Conservation (phyloP, 305 asterid genomes). For the Ajuga reptans region DNA sequence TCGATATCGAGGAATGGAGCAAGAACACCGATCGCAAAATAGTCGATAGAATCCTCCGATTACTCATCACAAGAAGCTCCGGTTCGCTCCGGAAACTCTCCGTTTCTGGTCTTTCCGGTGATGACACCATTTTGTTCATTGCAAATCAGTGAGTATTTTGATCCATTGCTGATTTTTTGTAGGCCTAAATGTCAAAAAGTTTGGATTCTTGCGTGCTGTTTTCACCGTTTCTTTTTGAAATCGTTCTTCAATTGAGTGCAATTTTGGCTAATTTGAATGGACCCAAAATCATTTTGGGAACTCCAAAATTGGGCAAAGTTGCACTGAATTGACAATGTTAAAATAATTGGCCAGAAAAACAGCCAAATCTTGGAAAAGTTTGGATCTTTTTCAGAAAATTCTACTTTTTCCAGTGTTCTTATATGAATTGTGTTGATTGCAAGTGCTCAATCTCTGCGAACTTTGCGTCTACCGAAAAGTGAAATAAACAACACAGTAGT, state of each 20-base stretch:
- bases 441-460: conserved; percentile 59
- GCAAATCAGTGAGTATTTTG: conserved; percentile 54
- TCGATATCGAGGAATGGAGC: conserved; percentile 89
- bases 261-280: neutral
- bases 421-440: conserved; percentile 29
- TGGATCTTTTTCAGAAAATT: neutral
- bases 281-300: too few species aligned
- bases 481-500: conserved; percentile 40
- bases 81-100: conserved; percentile 62
- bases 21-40: conserved; percentile 32
- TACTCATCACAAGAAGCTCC: conserved; percentile 56
- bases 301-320: too few species aligned
- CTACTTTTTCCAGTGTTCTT: neutral
- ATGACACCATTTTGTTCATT: conserved; percentile 42
- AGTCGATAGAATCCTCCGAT: conserved; percentile 55
- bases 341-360: neutral
- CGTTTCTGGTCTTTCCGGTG: conserved; percentile 51
- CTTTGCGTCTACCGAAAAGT: conserved; percentile 53
- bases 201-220: neutral
- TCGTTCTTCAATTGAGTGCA: neutral
- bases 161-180: neutral
- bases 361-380: neutral
- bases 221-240: too few species aligned
- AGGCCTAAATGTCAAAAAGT: too few species aligned
- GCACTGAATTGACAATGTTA: too few species aligned